Evolutionary conservation across 1,284 basidiomycete genomes (phyloP).

Genomic region (Moniliella sp.): DNA sequence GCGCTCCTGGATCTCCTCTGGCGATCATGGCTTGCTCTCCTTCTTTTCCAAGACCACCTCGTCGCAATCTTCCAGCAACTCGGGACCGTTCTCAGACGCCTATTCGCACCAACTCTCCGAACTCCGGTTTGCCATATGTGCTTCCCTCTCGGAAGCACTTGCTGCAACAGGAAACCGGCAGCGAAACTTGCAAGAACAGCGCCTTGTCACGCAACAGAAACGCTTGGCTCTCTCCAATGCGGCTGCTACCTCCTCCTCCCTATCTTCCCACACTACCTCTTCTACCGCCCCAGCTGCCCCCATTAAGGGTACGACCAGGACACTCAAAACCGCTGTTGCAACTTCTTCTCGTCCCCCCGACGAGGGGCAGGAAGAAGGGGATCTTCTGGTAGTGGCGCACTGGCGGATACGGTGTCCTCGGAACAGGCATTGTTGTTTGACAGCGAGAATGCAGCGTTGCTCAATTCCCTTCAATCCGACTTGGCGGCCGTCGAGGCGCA

Average conservation of each 20-base stretch:
- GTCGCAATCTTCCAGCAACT: slow-evolving; percentile 6
- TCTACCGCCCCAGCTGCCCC: background rate
- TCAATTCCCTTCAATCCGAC: slow-evolving; percentile 58
- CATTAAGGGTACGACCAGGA: background rate
- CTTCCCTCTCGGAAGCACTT: slow-evolving; percentile 58
- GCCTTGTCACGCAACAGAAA: slow-evolving; percentile 3
- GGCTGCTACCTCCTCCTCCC: background rate
- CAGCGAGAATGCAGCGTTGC: slow-evolving; percentile 59
- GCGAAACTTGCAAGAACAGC: slow-evolving; percentile 56
- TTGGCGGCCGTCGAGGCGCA: slow-evolving; percentile 61
- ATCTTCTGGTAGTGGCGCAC: no score
- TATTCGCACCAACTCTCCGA: slow-evolving; percentile 42
- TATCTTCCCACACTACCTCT: no score
- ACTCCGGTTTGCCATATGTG: slow-evolving; percentile 56
- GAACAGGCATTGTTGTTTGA: no score
- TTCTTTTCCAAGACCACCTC: slow-evolving; percentile 10
- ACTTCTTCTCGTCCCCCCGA: no score
- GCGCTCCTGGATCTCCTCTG: no score
- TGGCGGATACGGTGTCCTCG: no score
- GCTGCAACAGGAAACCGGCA: slow-evolving; percentile 55
- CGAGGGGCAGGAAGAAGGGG: no score
- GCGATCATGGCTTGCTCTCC: no score
- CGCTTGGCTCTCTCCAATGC: background rate
- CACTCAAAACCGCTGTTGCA: background rate
- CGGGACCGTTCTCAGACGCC: no score